phyloP scores from a whole-genome alignment of 2,329 filamentous ascomycete genomes.

The Dactylellina parvicollis region DNA sequence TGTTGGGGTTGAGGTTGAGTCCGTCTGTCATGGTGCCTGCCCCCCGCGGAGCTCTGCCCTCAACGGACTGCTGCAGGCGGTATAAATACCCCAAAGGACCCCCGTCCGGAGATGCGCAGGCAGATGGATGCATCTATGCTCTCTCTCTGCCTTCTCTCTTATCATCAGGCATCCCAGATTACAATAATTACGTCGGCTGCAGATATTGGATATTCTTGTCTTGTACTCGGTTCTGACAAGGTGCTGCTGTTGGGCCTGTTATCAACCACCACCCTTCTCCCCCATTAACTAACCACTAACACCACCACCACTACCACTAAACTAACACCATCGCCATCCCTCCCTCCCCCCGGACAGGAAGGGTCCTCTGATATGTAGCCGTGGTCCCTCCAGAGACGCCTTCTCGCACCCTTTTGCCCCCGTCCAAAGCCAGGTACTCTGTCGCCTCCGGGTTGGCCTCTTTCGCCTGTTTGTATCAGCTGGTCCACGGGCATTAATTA shows the following conservation, averaged over 20 bases:
- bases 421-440: no score
- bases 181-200: constrained; percentile 7
- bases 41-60: not conserved
- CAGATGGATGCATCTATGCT: no score
- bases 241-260: constrained; percentile 4
- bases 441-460: not conserved
- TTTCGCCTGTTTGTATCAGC: constrained; percentile 8
- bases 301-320: not conserved
- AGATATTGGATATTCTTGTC: not conserved
- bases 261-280: not conserved
- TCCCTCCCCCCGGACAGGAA: not conserved
- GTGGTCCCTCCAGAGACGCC: constrained; percentile 1
- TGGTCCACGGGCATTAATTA: constrained; percentile 21
- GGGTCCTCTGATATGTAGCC: not conserved
- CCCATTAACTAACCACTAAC: not conserved
- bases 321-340: not conserved
- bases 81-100: not conserved
- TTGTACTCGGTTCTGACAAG: constrained; percentile 6
- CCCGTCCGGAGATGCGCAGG: no score
- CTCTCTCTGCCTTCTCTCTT: no score
- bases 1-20: not conserved
- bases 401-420: not conserved
- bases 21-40: not conserved
- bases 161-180: no score
- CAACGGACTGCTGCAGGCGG: not conserved